Evolutionary conservation across 2,329 filamentous ascomycete genomes (phyloP), one percentile per base, ranked within the genome.

Genomic region (Aspergillus felis): DNA sequence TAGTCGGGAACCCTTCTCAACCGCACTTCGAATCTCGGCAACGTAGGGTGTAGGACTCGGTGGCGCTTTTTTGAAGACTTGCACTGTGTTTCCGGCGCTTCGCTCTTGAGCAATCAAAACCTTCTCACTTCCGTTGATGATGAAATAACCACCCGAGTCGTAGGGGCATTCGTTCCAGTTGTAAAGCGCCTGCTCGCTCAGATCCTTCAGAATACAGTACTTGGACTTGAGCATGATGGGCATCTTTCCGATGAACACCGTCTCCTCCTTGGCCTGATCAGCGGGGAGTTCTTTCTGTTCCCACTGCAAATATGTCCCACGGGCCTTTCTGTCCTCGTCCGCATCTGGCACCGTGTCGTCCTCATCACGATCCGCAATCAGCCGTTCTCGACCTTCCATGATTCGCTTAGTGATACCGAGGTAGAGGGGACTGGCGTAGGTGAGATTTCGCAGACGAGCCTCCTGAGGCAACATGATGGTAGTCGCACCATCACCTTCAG

Each of bases 81-180:
- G 94, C 4, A 99, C 94, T 58, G 97, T 99, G 71, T 99, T 99
- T 71, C 93, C 94, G 44, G 94, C 94, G 72, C 92, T 97, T 61
- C 94, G 89, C 76, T 99, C 94, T 74, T 99, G 94, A 1, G 94
- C 94, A 68, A 99, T 99, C 66, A 99, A 79, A 24, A 99, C 94
- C 82, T 99, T 99, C 73, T 99, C 94, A 76, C 91, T 96, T 47
- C 94, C 94, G 78, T 99, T 99, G 82, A 99, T 99, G 68, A 99
- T 91, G 71, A 99, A 99, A 77, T 99, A 99, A 64, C 94, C 94
- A 65, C 94, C 94, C 71, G 97, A 94, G 70, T 99, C 94, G 74
- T 97, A 99, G 0, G 94, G 94, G 66, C 94, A 99, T 77, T 99
- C 94, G 71, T 96, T 96, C 75, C 95, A 87, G 50, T 90, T 83